These are phyloP conservation scores for Thamnidium elegans DNA, from an alignment of 192 early-diverging fungal genomes.

Conservation along the genomic window DNA sequence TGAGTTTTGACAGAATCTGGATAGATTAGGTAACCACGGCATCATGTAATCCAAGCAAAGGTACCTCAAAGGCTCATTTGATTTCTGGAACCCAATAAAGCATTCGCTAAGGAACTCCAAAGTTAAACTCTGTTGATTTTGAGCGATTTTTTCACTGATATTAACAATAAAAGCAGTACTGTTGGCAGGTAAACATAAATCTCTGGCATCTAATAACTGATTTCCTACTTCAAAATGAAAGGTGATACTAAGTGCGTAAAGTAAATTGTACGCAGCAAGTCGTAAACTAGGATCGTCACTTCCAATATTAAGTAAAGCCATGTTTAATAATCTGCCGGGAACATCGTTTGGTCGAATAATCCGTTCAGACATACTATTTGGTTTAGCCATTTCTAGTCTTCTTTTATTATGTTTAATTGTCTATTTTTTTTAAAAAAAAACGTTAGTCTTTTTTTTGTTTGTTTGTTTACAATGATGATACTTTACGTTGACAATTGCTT, in stretches of 20 bases:
- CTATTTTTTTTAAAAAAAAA: slow-evolving; percentile 40
- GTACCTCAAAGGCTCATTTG: slow-evolving; percentile 68
- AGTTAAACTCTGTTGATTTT: slow-evolving; percentile 74
- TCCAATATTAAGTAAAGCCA: slow-evolving; percentile 87
- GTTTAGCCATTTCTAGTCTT: slow-evolving; percentile 65
- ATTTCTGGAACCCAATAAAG: slow-evolving; percentile 77
- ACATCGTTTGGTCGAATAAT: slow-evolving; percentile 84
- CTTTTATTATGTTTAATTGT: slow-evolving; percentile 71
- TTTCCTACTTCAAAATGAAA: slow-evolving; percentile 85
- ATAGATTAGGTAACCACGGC: slow-evolving; percentile 85
- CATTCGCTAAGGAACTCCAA: slow-evolving; percentile 87
- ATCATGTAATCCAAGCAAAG: slow-evolving; percentile 85
- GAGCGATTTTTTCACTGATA: slow-evolving; percentile 80
- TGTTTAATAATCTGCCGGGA: slow-evolving; percentile 87
- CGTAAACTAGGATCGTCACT: slow-evolving; percentile 79
- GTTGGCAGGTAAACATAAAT: slow-evolving; percentile 87
- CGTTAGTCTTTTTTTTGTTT: not conserved
- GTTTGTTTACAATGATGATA: not conserved
- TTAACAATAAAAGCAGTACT: slow-evolving; percentile 78
- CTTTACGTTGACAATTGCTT: slow-evolving; percentile 51
- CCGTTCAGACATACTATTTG: slow-evolving; percentile 61
- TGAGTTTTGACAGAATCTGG: slow-evolving; percentile 50
- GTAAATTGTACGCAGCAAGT: slow-evolving; percentile 84
- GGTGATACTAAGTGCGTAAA: slow-evolving; percentile 76
- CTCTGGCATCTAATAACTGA: slow-evolving; percentile 73